Base-by-base conservation (phyloP, 1,284 basidiomycete genomes). In the Tilletiaria anomala region DNA sequence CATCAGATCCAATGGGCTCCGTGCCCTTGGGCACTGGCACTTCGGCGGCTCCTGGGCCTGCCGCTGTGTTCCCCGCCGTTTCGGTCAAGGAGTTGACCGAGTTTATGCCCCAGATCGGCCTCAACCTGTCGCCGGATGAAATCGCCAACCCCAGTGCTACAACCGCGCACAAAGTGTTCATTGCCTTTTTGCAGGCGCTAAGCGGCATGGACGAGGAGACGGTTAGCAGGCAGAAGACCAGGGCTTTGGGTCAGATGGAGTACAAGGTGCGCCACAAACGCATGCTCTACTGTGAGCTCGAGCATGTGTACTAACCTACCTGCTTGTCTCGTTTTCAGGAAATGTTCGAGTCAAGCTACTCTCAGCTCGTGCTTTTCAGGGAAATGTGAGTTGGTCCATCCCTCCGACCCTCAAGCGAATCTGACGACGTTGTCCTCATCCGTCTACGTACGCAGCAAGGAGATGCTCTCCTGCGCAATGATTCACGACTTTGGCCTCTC, bases 401-500 rank as follows among this genome's bases (percentile, higher is more conserved):
- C n/a, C n/a, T n/a, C n/a, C n/a, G n/a, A n/a, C n/a, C n/a, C n/a
- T n/a, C n/a, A n/a, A n/a, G n/a, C n/a, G n/a, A 15, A 17, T 10
- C 5, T 1, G 14, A 3, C 15, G 19, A 37, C 24, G 12, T 20
- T 37, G 20, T 37, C 31, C 10, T 26, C 21, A n/a, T 17, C 14
- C 24, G 26, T 11, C 16, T 23, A 24, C 19, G n/a, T n/a, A n/a
- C 41, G 2, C 31, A 52, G 47, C 8, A 56, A 58, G 31, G 52
- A 53, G 26, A 58, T 66, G 54, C 59, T 66, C 57, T 50, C 53
- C 20, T 53, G 55, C 10, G 54, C 63, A 3, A 53, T 51, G 8
- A 48, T 66, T 11, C 45, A 47, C 39, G 61, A 66, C 36, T 66
- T 66, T 21, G 53, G 50, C n/a, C 40, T 63, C 15, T 50, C 54